Base-by-base conservation (phyloP, 768 basidiomycete species). In the Sarcodon sp. region DNA sequence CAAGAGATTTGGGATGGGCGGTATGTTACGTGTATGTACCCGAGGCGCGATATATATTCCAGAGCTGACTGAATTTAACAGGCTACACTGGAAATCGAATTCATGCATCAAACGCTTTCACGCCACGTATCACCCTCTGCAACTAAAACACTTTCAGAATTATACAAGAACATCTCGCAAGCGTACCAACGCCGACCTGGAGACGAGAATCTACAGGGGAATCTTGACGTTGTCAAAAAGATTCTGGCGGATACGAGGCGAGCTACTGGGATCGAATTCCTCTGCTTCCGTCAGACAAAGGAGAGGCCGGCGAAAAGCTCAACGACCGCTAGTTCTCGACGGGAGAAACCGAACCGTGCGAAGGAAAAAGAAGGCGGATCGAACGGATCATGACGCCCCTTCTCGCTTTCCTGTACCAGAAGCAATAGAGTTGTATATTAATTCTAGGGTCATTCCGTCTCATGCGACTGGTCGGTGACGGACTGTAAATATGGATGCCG, bases 51-150 rank as follows among this genome's bases (percentile, higher is more conserved):
- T 31, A 13, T 34, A 9, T 45, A 5, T 15, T 13, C 33, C 16
- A 33, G 43, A n/a, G 35, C 53, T 46, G 48, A 50, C 18, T 18
- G 35, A 5, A 18, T 41, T 4, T n/a, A 15, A 21, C 61, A 97
- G 92, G 96, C 96, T 11, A 98, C 96, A 4, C 80, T 99, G 27
- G 94, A 98, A 64, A 96, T 98, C 55, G 96, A 98, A 67, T 98
- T 98, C 69, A 82, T 98, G 72, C 94, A 99, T 64, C 96, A 98
- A 67, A 91, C 88, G 6, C 70, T 99, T 37, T 79, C 83, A 32
- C 82, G 87, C 55, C 93, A 94, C 61, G 86, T 97, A 47, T 85
- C 87, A 12, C 70, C 81, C 1, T 59, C 72, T 6, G 89, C 94
- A 11, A 85, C 86, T 34, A 80, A 81, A 59, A 88, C 81, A 44